Base-by-base conservation (phyloP, 371 early-diverging fungal species). In the Syncephalastrum racemosum region DNA sequence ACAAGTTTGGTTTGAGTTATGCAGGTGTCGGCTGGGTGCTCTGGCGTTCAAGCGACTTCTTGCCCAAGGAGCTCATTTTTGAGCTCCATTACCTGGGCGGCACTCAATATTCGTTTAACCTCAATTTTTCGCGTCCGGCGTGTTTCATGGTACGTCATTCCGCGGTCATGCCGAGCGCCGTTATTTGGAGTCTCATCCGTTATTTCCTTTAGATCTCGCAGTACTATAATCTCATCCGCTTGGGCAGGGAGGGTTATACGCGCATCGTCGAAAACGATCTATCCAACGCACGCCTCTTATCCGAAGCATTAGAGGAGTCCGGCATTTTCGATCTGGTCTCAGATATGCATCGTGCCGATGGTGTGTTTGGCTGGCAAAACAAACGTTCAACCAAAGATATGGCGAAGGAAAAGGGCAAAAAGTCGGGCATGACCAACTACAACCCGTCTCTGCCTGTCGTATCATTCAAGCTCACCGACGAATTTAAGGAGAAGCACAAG, bases 171-270 rank as follows among this genome's bases (percentile, higher is more conserved):
- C 53, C 41, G 6, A 52, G 25, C 14, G n/a, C 36, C 4, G 10
- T 27, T 16, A 45, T 45, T 45, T 22, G 19, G 22, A 46, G 6
- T 31, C 36, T 31, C 36, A 31, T 31, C 36, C 12, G n/a, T 8
- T 7, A 8, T 23, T n/a, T 51, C 39, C 46, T 42, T 14, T 43
- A 63, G 54, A 81, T 89, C 18, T 79, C 73, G 3, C 90, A 89
- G 66, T 91, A 91, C 68, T 91, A 89, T 73, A 84, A 82, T 64
- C 84, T 91, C 54, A 60, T 91, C 20, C 81, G 90, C 40, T 78
- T 84, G 25, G 91, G 89, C 0, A 60, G 53, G n/a, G 72, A 73
- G 39, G 91, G 91, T 0, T 90, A 80, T 70, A 71, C 67, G 3
- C 62, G 73, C 51, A 71, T 90, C 20, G 80, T 85, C 66, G 61